Evolutionary conservation across 1,139 yeast species (phyloP), one percentile per base, ranked within the genome.

Genomic region (Protomyces pachydermus): DNA sequence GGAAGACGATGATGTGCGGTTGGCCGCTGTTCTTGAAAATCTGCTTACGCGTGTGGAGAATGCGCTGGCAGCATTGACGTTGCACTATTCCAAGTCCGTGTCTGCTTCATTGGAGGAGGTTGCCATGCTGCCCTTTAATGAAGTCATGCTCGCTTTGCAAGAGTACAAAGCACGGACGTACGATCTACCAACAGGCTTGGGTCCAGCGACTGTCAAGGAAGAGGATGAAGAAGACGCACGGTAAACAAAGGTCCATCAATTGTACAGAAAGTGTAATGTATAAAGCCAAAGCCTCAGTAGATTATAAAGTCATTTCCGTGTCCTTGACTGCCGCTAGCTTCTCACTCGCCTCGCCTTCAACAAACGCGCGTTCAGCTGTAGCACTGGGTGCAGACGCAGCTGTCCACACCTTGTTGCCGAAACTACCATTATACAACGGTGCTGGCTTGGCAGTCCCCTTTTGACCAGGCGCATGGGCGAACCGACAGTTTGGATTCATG

Each of bases 371-470:
- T 32, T 58, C 62, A 10, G 62, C 56, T n/a, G 62, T 58, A 9
- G 55, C n/a, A 10, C 14, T 16, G 6, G 42, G 16, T 10, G 42
- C 55, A 8, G 56, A 14, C 3, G 18, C 20, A 28, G 62, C 56
- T 34, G 62, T 58, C 62, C 62, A 58, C 20, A 58, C 62, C 38
- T 58, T 58, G 45, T 58, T 58, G n/a, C 62, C 42, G 25, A 48
- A 55, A 3, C 45, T 46, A 18, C 62, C 62, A 42, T 42, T 42
- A 10, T 12, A n/a, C n/a, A 58, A 42, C 5, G 35, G 16, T 18
- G 37, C 55, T 20, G 56, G 18, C 42, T 37, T 39, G 10, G 55
- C 37, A 14, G 55, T 10, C 8, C 55, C 55, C 39, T 52, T 28
- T 23, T 58, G 62, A n/a, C 56, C 56, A 12, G 62, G 56, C 8